These are phyloP conservation scores for Aureobasidium melanogenum DNA, from an alignment of 2,329 filamentous ascomycete genomes.

Conservation along the genomic window DNA sequence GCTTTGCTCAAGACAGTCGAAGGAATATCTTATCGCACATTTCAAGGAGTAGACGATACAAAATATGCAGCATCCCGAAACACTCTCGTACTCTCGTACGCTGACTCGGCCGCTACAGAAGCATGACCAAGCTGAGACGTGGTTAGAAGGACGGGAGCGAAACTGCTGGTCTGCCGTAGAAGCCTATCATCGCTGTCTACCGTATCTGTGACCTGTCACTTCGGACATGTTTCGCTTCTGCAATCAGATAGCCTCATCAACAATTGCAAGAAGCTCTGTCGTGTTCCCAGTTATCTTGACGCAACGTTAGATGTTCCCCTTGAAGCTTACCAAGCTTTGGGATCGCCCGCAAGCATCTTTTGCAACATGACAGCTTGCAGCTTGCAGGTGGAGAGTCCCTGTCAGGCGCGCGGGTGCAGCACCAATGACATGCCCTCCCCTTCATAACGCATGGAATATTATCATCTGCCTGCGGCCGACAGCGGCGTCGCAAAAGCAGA, in stretches of 20 bases:
- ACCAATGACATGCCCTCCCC: neutral
- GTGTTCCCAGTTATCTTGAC: neutral
- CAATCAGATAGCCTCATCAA: neutral
- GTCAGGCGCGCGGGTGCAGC: neutral
- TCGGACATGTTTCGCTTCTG: neutral
- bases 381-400: too few relatives aligned
- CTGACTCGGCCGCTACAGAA: slow-evolving; percentile 5
- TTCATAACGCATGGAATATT: neutral
- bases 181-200: neutral
- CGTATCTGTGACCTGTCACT: slow-evolving; percentile 5
- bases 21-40: neutral
- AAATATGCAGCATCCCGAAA: neutral
- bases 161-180: neutral
- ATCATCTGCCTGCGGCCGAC: neutral
- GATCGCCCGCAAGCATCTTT: slow-evolving; percentile 8
- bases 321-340: slow-evolving; percentile 5
- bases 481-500: neutral
- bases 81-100: neutral
- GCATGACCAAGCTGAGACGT: neutral
- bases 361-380: neutral
- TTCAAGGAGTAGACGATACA: neutral
- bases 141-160: neutral
- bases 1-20: neutral
- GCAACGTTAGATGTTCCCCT: neutral
- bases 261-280: neutral